Evolutionary conservation across 2,329 filamentous ascomycete species (phyloP), one percentile per base, ranked within the genome.

Genomic region (Pyrenophora graminea): DNA sequence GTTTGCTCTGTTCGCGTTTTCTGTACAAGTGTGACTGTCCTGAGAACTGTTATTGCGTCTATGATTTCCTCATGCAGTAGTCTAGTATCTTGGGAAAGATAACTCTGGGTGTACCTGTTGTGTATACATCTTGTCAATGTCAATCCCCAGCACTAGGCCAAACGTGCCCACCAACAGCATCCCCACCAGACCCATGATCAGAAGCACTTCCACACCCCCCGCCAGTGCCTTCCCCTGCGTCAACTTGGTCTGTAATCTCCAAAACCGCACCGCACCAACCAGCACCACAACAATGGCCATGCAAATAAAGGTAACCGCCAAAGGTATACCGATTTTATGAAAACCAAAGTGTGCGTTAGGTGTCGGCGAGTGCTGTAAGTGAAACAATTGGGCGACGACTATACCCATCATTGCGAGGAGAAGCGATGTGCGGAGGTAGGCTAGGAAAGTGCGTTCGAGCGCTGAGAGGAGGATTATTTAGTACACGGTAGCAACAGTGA

Each of bases 391-490:
- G 0, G 86, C 84, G 23, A 87, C 80, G 3, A 84, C 62, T 2
- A 87, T 82, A 15, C 87, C 86, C 17, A 85, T 75, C 74, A 89
- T 86, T 12, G 86, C 85, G 33, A 90, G 77, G n/a, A 82, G 79
- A 32, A 88, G 73, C 0, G 86, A 89, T 1, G 87, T 91, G 17
- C 88, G 82, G 25, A 90, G 79, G 69, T 90, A 91, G 25, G 81
- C 86, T 15, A 91, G 81, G 66, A 87, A 91, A 15, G 88, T 91
- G 49, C 88, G 79, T 72, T 91, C 87, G 47, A 90, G 81, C 32
- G 88, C 88, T 90, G 62, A 33, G 33, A 1, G 37, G 25, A 2
- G 13, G 6, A 6, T 39, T 39, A 51, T 62, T 41, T 41, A 48
- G 27, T 8, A 30, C 10, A 30, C 25, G 9, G 9, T 8, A 30